These are phyloP conservation scores for Corylus heterophylla DNA, from an alignment of 306 rosid genomes.

Conservation along the genomic window DNA sequence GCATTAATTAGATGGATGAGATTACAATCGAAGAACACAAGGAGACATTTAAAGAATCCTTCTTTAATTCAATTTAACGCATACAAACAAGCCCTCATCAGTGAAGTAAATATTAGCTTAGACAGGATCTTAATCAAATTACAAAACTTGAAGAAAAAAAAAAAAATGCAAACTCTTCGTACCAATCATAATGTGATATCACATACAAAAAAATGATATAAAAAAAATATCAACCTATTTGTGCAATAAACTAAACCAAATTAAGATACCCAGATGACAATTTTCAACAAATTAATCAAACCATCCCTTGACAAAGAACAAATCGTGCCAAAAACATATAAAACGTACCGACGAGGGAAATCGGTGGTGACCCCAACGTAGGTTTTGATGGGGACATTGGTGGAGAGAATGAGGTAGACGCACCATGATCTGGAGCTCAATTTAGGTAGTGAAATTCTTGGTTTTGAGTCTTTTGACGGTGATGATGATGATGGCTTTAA, in stretches of 20 bases:
- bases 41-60: background rate
- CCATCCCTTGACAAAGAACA: background rate
- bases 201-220: background rate
- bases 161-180: background rate
- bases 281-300: background rate
- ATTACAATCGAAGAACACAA: background rate
- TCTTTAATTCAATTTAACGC: background rate
- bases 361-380: slow-evolving; percentile 82
- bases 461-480: slow-evolving; percentile 16
- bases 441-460: slow-evolving; percentile 21
- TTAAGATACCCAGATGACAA: slow-evolving; percentile 5
- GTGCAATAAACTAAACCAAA: background rate
- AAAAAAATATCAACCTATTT: background rate
- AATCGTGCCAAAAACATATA: background rate
- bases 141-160: background rate
- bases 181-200: background rate
- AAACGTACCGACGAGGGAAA: slow-evolving; percentile 77
- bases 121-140: background rate
- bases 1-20: background rate
- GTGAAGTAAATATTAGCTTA: background rate
- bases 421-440: slow-evolving; percentile 55
- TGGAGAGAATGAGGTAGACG: slow-evolving; percentile 81
- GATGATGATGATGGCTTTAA: slow-evolving; percentile 27
- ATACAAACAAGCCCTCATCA: background rate
- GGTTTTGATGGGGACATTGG: slow-evolving; percentile 75